phyloP scores from a whole-genome alignment of 2,329 filamentous ascomycete species.

The Botrytis cinerea region DNA sequence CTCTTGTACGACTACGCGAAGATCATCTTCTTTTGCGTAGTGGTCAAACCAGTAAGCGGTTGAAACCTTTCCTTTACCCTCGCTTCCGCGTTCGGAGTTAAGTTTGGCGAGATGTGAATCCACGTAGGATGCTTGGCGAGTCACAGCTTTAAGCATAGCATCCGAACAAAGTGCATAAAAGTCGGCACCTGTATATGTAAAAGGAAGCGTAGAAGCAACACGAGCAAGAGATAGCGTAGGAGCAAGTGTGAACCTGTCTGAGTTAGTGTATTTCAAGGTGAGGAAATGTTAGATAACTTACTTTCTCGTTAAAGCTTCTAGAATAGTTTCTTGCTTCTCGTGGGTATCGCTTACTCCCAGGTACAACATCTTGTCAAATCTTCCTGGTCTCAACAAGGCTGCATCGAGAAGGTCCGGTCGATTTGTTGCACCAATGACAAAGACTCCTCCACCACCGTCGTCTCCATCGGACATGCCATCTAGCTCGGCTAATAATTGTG shows the following conservation, averaged over 20 bases:
- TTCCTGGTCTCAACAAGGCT: constrained; percentile 81
- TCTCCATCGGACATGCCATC: constrained; percentile 97
- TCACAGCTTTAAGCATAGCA: constrained; percentile 98
- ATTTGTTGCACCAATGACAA: constrained; percentile 96
- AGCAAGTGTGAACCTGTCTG: constrained; percentile 76
- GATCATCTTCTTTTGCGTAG: constrained; percentile 76
- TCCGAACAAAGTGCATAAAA: constrained; percentile 97
- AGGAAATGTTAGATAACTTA: constrained; percentile 48
- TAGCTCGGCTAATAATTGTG: constrained; percentile 88
- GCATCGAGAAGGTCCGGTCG: constrained; percentile 89
- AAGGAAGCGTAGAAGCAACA: constrained; percentile 77
- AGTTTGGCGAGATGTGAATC: constrained; percentile 78
- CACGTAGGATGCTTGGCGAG: constrained; percentile 79
- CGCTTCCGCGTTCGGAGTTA: constrained; percentile 50
- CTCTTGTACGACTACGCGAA: constrained; percentile 84
- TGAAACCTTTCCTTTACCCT: constrained; percentile 52
- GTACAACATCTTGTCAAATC: constrained; percentile 99
- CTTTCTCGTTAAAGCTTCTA: constrained; percentile 94
- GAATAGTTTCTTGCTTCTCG: constrained; percentile 90
- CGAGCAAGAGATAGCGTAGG: constrained; percentile 73
- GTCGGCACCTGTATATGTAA: constrained; percentile 96
- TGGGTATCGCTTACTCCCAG: constrained; percentile 95
- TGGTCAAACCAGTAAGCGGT: constrained; percentile 98
- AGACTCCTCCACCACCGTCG: constrained; percentile 78
- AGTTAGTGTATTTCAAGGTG: constrained; percentile 27